Percentiles rank a stretch among this genome's conserved stretches.
Conservation (phyloP, 2,329 filamentous ascomycete species). For the Gyromitra esculenta region DNA sequence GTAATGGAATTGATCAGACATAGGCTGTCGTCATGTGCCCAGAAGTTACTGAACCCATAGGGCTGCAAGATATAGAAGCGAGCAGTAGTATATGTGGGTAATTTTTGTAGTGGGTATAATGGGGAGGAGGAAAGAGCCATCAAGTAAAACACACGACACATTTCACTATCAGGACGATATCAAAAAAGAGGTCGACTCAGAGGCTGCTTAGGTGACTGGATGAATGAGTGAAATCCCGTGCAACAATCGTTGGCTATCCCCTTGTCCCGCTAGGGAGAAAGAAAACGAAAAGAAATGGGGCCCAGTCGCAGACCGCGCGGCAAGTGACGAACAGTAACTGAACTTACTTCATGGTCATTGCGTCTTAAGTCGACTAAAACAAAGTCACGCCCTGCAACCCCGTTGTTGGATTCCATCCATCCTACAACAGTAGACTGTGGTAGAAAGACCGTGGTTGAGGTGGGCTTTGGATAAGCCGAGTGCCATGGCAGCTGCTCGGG, state of each 20-base stretch:
- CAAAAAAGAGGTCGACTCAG: background rate
- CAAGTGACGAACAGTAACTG: conserved; percentile 2
- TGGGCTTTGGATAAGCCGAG: conserved; percentile 45
- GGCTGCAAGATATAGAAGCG: background rate
- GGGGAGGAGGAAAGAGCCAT: background rate
- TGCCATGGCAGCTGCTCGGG: conserved; percentile 50
- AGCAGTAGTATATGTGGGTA: no score
- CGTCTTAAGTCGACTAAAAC: conserved; percentile 67
- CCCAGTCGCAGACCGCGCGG: conserved; percentile 8
- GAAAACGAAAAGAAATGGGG: background rate
- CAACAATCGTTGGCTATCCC: background rate
- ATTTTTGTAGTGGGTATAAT: background rate
- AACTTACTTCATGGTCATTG: conserved; percentile 64
- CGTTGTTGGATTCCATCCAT: conserved; percentile 39
- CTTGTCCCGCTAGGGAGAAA: background rate
- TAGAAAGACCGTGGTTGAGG: conserved; percentile 41
- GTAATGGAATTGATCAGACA: no score
- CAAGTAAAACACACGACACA: background rate
- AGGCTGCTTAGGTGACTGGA: background rate
- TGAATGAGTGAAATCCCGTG: conserved; percentile 11
- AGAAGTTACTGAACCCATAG: background rate
- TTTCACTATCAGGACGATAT: background rate
- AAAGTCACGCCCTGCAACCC: conserved; percentile 59
- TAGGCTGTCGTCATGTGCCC: background rate
- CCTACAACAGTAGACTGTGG: conserved; percentile 40